Base-by-base conservation (phyloP, 371 early-diverging fungal genomes). In the Choanephora cucurbitarum region DNA sequence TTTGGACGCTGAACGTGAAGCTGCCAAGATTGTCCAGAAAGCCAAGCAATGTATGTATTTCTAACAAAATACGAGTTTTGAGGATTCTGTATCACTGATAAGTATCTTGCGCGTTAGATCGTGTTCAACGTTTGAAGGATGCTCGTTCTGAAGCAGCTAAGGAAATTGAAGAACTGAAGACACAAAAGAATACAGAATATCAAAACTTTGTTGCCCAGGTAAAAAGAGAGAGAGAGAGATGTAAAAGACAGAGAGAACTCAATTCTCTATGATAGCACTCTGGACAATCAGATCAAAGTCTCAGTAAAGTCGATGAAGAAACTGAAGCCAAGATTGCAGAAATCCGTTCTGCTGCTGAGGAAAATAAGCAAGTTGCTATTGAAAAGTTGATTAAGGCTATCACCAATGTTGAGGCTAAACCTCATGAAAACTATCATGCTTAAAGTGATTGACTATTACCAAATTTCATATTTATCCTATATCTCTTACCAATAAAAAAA, bases 101-200 rank as follows among this genome's bases (percentile, higher is more conserved):
- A 5, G 3, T 7, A 28, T 5, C 7, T 28, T 28, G 28, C 47
- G 4, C 23, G 14, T 40, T 68, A 96, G 98, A 95, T 77, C 92
- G 98, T 57, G 86, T 90, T 47, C 88, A 94, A 74, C 82, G 94
- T 44, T 79, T 96, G 49, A 95, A 95, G 83, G 96, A 93, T 73
- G 98, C 98, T 37, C 90, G 96, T 55, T 80, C 87, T 10, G 96
- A 95, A 65, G 98, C 98, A 19, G 82, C 85, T 54, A 93, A 93
- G 77, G 98, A 95, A 56, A 94, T 97, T 56, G 90, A 92, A 44
- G 81, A 79, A 28, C 79, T 96, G 48, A 94, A 95, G 79, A 81
- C 82, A 31, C 81, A 84, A 70, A 96, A 95, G 83, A 84, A 88
- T 57, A 67, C 72, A 17, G 94, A 96, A 76, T 92, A 93, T 52